Conservation (phyloP, 2,329 filamentous ascomycete species). For the Alternaria sp. region DNA sequence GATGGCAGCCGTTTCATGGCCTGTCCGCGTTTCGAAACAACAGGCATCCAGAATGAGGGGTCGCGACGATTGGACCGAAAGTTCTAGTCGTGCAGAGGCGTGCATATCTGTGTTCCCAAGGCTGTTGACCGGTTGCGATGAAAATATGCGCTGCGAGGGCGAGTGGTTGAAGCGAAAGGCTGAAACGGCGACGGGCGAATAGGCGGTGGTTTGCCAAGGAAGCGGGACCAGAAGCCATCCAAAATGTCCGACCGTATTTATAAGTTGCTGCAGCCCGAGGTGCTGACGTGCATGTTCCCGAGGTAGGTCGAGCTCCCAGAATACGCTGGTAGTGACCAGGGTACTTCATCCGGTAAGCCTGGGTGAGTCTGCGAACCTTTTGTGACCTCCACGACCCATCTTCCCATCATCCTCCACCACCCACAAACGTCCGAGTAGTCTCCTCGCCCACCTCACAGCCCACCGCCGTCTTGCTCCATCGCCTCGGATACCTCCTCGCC, state of each 20-base stretch:
- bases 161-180: slow-evolving; percentile 10
- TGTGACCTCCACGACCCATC: not conserved
- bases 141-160: slow-evolving; percentile 2
- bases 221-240: not conserved
- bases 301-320: not conserved
- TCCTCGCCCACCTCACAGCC: not conserved
- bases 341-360: not conserved
- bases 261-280: not conserved
- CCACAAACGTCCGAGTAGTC: not conserved
- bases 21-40: slow-evolving; percentile 29
- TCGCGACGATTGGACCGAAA: slow-evolving; percentile 5
- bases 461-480: too few relatives aligned
- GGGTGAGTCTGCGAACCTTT: not conserved
- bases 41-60: slow-evolving; percentile 13
- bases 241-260: not conserved
- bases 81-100: not conserved
- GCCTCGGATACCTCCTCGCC: not conserved
- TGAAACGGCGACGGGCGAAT: slow-evolving; percentile 12
- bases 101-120: slow-evolving; percentile 8
- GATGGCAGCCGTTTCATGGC: slow-evolving; percentile 16
- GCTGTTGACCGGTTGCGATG: slow-evolving; percentile 8
- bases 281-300: not conserved
- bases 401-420: not conserved
- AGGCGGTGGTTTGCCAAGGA: slow-evolving; percentile 12
- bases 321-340: not conserved